Base-by-base conservation (phyloP, 768 basidiomycete species). In the Termitomyces titanicus region DNA sequence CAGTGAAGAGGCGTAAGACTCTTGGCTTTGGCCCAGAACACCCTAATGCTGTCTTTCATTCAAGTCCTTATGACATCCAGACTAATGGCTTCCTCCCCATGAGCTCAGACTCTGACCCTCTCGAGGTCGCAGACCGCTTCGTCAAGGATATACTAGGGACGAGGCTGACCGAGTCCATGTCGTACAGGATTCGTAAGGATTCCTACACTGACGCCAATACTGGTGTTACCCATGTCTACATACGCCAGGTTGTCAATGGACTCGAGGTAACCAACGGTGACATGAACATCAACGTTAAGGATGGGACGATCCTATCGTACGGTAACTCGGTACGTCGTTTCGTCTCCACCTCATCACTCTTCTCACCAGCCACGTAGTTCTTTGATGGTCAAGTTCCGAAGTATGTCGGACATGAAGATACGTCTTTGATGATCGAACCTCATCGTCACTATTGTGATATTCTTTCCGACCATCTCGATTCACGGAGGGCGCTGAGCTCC, bases 261-360 rank as follows among this genome's bases (percentile, higher is more conserved):
- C 74, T 96, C 43, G 92, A 96, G 66, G 92, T 99, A 15, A 79
- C 81, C 11, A 92, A 97, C 64, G 92, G 90, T 27, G 89, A 97
- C 70, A 83, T 97, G 75, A 98, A 98, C 69, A 72, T 99, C 66
- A 97, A 98, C 75, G 77, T 98, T 70, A 86, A 86, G 71, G 81
- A 89, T 52, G 94, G 92, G 42, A 72, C 80, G 62, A 81, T 98
- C 18, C 65, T 98, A 45, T 94, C 92, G 1, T 92, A 86, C 63
- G 94, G 94, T 43, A 89, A 88, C 67, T 94, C 92, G 60, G 91
- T 92, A 62, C 57, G 87, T 61, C 3, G 7, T 24, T 17, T 37
- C 15, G 20, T 39, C n/a, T 9, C 17, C 6, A 24, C 25, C n/a
- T 22, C 11, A 10, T 31, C 29, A 24, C 1, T 29, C 1, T 5